A percentile compares a stretch with the other conserved stretches of the same genome.
These are phyloP conservation scores for Monilinia fructigena DNA, from an alignment of 2,329 filamentous ascomycete genomes.

Conservation along the genomic window DNA sequence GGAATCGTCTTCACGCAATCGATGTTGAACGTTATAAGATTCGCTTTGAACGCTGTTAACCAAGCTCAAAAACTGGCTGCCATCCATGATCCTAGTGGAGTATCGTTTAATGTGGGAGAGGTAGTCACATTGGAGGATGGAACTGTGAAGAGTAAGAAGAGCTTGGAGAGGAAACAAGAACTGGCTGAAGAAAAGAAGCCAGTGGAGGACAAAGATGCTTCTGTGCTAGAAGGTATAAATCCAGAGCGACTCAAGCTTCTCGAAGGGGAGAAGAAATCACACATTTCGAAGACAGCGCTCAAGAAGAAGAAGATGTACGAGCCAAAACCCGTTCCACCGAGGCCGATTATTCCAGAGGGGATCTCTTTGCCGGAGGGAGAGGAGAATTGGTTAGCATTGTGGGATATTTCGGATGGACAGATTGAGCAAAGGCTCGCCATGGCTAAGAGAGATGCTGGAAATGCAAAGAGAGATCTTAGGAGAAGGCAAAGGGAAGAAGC, in stretches of 20 bases:
- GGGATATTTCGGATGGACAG: slow-evolving; percentile 40
- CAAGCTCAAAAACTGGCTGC: slow-evolving; percentile 39
- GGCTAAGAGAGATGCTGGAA: slow-evolving; percentile 30
- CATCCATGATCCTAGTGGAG: slow-evolving; percentile 38
- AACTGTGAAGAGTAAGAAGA: slow-evolving; percentile 32
- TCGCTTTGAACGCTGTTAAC: slow-evolving; percentile 35
- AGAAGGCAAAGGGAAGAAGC: slow-evolving; percentile 33
- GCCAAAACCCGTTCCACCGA: slow-evolving; percentile 29
- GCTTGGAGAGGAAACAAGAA: slow-evolving; percentile 26
- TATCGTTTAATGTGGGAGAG: slow-evolving; percentile 39
- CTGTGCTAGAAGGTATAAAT: slow-evolving; percentile 21
- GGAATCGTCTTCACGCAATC: slow-evolving; percentile 38
- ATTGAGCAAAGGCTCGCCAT: slow-evolving; percentile 34
- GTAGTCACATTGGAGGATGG: slow-evolving; percentile 37
- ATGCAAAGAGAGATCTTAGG: slow-evolving; percentile 29
- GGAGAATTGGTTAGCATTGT: slow-evolving; percentile 39
- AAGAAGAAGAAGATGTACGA: slow-evolving; percentile 23
- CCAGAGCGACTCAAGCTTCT: slow-evolving; percentile 19
- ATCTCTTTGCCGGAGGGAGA: slow-evolving; percentile 37
- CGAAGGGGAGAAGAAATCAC: slow-evolving; percentile 27
- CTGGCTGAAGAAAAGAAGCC: slow-evolving; percentile 21
- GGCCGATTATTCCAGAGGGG: slow-evolving; percentile 37
- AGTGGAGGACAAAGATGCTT: slow-evolving; percentile 12
- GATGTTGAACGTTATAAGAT: slow-evolving; percentile 39
- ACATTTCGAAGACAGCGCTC: slow-evolving; percentile 26